Evolutionary conservation across 2,329 filamentous ascomycete genomes (phyloP).

Genomic region (Pseudocercospora cruenta): DNA sequence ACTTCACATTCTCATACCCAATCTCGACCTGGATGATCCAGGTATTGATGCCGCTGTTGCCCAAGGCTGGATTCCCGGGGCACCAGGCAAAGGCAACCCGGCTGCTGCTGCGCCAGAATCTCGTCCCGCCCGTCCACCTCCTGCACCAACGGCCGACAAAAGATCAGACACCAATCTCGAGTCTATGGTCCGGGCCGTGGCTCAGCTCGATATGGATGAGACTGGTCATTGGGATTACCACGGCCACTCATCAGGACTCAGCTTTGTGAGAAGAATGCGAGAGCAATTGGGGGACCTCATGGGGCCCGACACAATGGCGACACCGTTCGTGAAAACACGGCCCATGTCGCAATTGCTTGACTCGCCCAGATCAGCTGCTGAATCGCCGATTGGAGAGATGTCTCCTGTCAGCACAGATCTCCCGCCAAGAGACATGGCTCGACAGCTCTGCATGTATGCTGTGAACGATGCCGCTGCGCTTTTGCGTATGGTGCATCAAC

Average conservation of each 20-base stretch:
- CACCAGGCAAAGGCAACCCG: constrained; percentile 37
- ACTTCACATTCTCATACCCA: constrained; percentile 77
- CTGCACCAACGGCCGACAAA: constrained; percentile 49
- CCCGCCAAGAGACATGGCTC: constrained; percentile 64
- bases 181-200: constrained; percentile 93
- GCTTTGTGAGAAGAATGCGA: constrained; percentile 84
- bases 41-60: constrained; percentile 73
- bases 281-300: constrained; percentile 82
- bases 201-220: constrained; percentile 88
- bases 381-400: constrained; percentile 64
- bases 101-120: constrained; percentile 27
- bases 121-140: constrained; percentile 28
- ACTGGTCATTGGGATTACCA: constrained; percentile 93
- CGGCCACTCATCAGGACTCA: constrained; percentile 86
- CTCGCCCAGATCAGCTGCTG: constrained; percentile 61
- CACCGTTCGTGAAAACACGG: constrained; percentile 61
- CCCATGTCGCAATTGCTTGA: constrained; percentile 66
- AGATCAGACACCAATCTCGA: constrained; percentile 71
- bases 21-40: constrained; percentile 82
- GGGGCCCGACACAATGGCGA: constrained; percentile 61
- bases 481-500: constrained; percentile 76
- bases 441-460: constrained; percentile 61
- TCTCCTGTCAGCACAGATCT: constrained; percentile 64
- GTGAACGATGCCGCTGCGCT: constrained; percentile 66
- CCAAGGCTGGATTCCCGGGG: constrained; percentile 44